Conservation (phyloP, 768 basidiomycete species). For the Gymnopilus dilepis region DNA sequence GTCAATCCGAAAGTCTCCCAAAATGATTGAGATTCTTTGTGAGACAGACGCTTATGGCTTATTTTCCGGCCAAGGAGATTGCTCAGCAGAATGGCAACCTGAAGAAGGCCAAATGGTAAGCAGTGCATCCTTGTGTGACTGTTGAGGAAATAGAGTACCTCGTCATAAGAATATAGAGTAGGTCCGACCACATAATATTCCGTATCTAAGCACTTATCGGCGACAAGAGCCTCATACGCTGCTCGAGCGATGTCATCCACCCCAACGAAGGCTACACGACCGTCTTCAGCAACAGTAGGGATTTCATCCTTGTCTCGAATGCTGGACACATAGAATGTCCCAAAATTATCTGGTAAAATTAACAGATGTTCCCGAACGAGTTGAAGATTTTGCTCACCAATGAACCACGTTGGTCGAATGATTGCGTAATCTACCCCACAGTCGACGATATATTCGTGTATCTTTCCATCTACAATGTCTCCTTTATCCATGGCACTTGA, state of each 20-base stretch:
- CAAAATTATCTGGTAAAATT: constrained; percentile 36
- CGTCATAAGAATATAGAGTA: constrained; percentile 34
- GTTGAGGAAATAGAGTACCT: constrained; percentile 33
- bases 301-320: constrained; percentile 34
- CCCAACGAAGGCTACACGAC: constrained; percentile 34
- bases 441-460: constrained; percentile 41
- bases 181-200: constrained; percentile 39
- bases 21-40: constrained; percentile 23
- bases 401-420: constrained; percentile 45
- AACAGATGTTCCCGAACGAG: neutral
- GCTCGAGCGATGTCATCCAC: constrained; percentile 40
- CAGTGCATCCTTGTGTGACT: too few species aligned
- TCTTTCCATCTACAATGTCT: constrained; percentile 29
- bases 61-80: constrained; percentile 34
- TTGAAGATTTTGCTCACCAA: constrained; percentile 28
- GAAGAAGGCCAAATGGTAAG: neutral
- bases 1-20: constrained; percentile 24
- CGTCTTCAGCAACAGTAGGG: constrained; percentile 32
- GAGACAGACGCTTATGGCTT: constrained; percentile 28
- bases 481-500: constrained; percentile 31
- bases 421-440: constrained; percentile 38
- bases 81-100: constrained; percentile 34
- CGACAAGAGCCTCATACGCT: constrained; percentile 34
- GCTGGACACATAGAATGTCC: constrained; percentile 16
- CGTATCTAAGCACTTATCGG: constrained; percentile 28